Base-by-base conservation (phyloP, 257 asterid genomes). In the Petunia secreta region DNA sequence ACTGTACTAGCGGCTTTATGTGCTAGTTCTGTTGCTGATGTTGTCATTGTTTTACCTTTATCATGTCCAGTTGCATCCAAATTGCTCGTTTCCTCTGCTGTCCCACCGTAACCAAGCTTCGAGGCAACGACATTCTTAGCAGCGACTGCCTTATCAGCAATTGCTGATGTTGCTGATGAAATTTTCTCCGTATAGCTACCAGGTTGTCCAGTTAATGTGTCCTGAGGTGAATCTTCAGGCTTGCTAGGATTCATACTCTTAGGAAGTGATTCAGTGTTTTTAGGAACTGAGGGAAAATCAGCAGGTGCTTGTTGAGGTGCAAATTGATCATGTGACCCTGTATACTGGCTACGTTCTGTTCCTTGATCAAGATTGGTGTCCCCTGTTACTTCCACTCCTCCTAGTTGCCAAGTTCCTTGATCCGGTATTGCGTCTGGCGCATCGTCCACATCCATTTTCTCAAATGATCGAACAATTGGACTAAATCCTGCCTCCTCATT, bases 281-380 rank as follows among this genome's bases (percentile, higher is more conserved):
- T 53, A 8, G 38, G 43, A 60, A 76, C 38, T 2, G 5, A 13
- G 5, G 43, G 16, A 14, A 55, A 36, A 66, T 38, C 34, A 5
- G 79, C 46, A 8, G 92, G 80, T 38, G 41, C 3, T 4, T 80
- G 2, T 75, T 88, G 83, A 0, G 93, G 90, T 15, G 89, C 82
- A 69, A 92, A 88, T 81, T 91, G 91, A 75, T 88, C 94, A 50
- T 88, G 92, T 79, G 89, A 87, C 15, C 94, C 97, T 0, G 90
- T 82, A 55, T 82, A 81, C 1, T 62, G 40, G 13, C 34, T 53
- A 52, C 63, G 82, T 46, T 67, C 80, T 2, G 83, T 3, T 68
- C n/a, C 67, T 11, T 6, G 77, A 71, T 71, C 77, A 71, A 71
- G 3, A 25, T 71, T 15, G 1, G 3, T 34, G 41, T 71, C 62